phyloP scores from a whole-genome alignment of 768 basidiomycete genomes.

The Suillus decipiens region DNA sequence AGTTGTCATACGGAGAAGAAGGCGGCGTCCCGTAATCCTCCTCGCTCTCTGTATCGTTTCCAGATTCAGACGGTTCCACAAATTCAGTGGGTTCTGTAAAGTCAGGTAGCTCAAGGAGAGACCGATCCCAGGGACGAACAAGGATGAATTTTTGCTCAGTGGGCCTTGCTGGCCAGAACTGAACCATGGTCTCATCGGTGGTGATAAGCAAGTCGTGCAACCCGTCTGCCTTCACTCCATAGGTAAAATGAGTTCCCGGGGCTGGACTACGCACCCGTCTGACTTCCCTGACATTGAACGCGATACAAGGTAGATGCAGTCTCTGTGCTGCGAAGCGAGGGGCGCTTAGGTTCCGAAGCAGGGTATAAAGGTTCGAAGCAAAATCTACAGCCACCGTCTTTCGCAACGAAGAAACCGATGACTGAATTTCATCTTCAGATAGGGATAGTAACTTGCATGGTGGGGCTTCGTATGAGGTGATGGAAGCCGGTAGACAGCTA shows the following conservation, averaged over 20 bases:
- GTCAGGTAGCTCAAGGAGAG: background rate
- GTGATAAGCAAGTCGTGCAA: background rate
- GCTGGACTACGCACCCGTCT: background rate
- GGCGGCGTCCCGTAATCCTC: background rate
- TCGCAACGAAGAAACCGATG: background rate
- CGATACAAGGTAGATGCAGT: background rate
- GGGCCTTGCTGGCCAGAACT: background rate
- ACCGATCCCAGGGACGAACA: background rate
- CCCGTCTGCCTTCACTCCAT: background rate
- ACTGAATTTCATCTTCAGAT: background rate
- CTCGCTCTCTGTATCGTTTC: background rate
- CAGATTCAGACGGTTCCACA: background rate
- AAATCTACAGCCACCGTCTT: background rate
- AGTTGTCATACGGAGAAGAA: background rate
- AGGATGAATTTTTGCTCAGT: background rate
- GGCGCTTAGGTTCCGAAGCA: background rate
- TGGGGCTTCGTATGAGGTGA: background rate
- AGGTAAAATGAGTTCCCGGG: background rate
- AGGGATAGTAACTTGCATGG: background rate
- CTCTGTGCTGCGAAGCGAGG: background rate
- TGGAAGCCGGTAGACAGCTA: background rate
- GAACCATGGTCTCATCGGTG: background rate
- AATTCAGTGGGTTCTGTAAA: background rate
- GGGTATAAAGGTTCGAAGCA: background rate
- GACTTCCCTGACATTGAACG: background rate